Evolutionary conservation across 768 basidiomycete species (phyloP).

Genomic region (Xerocomus brunneocitrinus): DNA sequence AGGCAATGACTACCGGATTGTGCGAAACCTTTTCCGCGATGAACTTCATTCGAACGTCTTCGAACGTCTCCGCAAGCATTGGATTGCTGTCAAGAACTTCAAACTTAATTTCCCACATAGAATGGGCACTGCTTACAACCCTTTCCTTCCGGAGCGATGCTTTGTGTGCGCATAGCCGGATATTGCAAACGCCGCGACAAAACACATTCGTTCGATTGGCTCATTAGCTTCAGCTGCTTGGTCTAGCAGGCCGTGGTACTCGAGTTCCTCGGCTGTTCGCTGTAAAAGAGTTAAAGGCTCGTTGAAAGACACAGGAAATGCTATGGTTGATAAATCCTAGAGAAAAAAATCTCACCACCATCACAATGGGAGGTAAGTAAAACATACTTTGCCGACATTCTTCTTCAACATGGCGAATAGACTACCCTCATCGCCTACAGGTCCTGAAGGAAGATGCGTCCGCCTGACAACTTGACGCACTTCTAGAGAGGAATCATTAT

Average conservation of each 20-base stretch:
- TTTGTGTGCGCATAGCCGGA: constrained; percentile 81
- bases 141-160: constrained; percentile 78
- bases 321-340: constrained; percentile 77
- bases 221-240: constrained; percentile 57
- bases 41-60: constrained; percentile 75
- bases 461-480: constrained; percentile 41
- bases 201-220: constrained; percentile 64
- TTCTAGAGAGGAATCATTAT: constrained; percentile 5
- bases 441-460: constrained; percentile 54
- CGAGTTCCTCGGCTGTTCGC: constrained; percentile 76
- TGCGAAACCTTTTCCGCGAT: constrained; percentile 87
- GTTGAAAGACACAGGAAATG: constrained; percentile 87
- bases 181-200: constrained; percentile 80
- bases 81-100: constrained; percentile 59
- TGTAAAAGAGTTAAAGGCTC: constrained; percentile 84
- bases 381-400: constrained; percentile 76
- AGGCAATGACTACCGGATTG: constrained; percentile 79
- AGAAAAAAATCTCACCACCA: neutral
- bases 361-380: neutral
- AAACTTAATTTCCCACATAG: constrained; percentile 4
- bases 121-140: constrained; percentile 56
- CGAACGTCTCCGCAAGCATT: constrained; percentile 85
- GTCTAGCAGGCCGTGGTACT: constrained; percentile 67
- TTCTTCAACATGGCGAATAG: constrained; percentile 80
- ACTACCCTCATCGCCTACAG: constrained; percentile 73